Percentiles rank a stretch among this genome's conserved stretches.
These are phyloP conservation scores for Auriscalpium microsporum DNA, from an alignment of 768 basidiomycete genomes.

Conservation along the genomic window DNA sequence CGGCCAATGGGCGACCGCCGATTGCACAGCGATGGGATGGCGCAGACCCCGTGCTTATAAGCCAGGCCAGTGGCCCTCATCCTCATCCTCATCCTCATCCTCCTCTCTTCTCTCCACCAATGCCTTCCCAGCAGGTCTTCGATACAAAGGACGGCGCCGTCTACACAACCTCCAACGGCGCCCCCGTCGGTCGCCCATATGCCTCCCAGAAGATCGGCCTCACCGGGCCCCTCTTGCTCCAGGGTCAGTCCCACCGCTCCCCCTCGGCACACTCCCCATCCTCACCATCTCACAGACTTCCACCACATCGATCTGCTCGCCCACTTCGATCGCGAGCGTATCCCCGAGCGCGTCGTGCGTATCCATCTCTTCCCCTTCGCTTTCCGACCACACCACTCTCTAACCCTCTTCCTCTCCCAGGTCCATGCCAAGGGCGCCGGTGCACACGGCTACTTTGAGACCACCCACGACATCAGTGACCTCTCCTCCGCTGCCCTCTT, in stretches of 20 bases:
- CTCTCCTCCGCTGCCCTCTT: slow-evolving; percentile 67
- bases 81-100: too few relatives aligned
- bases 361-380: background rate
- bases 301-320: slow-evolving; percentile 84
- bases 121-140: slow-evolving; percentile 60
- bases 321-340: slow-evolving; percentile 92
- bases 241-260: slow-evolving; percentile 42
- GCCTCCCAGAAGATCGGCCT: slow-evolving; percentile 66
- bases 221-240: slow-evolving; percentile 79
- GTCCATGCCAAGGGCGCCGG: slow-evolving; percentile 90
- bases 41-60: too few relatives aligned
- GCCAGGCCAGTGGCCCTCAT: too few relatives aligned
- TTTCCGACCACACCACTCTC: background rate
- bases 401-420: slow-evolving; percentile 28
- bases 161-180: slow-evolving; percentile 86
- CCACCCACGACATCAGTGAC: slow-evolving; percentile 80
- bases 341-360: slow-evolving; percentile 87
- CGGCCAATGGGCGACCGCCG: too few relatives aligned
- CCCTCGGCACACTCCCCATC: background rate
- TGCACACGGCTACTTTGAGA: slow-evolving; percentile 89
- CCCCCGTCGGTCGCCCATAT: slow-evolving; percentile 68
- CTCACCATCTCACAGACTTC: slow-evolving; percentile 49
- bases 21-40: too few relatives aligned
- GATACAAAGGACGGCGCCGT: slow-evolving; percentile 44
- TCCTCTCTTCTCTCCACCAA: slow-evolving; percentile 18